These are phyloP conservation scores for Cenchrus fungigraminus DNA, from an alignment of 176 grass and related monocot species.

Conservation along the genomic window DNA sequence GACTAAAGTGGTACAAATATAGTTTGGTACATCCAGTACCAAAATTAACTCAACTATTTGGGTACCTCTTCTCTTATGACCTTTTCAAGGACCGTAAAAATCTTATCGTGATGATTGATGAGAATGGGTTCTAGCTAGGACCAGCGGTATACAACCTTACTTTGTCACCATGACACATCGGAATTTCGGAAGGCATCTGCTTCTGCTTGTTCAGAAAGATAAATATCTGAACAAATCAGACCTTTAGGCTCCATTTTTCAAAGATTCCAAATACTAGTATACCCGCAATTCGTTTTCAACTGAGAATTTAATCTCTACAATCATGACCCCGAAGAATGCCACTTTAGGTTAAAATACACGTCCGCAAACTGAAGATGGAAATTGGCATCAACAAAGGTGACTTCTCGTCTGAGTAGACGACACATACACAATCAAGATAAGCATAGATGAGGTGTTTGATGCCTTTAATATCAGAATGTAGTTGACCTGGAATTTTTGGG, in stretches of 20 bases:
- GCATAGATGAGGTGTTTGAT: background rate
- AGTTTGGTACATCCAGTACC: background rate
- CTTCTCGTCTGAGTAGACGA: background rate
- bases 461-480: background rate
- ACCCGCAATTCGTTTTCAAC: background rate
- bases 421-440: background rate
- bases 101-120: background rate
- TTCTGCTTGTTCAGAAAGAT: background rate
- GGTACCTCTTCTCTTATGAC: background rate
- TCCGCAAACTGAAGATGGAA: background rate
- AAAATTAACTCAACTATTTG: background rate
- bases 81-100: background rate
- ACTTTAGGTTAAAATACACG: background rate
- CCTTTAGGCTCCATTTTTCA: background rate
- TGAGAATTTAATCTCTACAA: background rate
- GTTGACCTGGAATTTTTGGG: conserved; percentile 24
- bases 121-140: background rate
- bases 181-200: background rate
- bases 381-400: background rate
- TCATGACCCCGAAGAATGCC: background rate
- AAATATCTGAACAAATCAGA: background rate
- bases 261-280: background rate
- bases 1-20: background rate
- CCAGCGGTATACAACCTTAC: background rate
- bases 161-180: background rate